A percentile compares a stretch with the other conserved stretches of the same genome.
These are phyloP conservation scores for Fonsecaea multimorphosa DNA, from an alignment of 2,329 filamentous ascomycete genomes.

Conservation along the genomic window DNA sequence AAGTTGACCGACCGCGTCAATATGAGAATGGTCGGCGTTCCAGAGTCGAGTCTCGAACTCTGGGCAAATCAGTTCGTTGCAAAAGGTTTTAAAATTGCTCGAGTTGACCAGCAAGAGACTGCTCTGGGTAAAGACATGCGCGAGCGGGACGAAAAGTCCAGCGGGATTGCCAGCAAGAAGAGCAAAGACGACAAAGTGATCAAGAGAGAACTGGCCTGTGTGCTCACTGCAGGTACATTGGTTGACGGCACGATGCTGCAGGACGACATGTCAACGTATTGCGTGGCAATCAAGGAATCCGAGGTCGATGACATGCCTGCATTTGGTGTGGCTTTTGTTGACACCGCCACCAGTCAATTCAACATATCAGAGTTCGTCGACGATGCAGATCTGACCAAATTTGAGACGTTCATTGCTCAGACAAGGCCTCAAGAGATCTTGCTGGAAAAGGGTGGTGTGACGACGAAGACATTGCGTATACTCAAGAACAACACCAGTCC, in stretches of 20 bases:
- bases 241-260: conserved; percentile 97
- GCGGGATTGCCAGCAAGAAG: conserved; percentile 49
- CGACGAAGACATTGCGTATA: conserved; percentile 87
- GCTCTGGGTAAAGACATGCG: conserved; percentile 97
- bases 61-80: conserved; percentile 99
- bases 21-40: conserved; percentile 99
- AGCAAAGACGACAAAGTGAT: conserved; percentile 90
- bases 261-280: conserved; percentile 96
- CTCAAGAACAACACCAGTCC: conserved; percentile 94
- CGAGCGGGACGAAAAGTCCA: conserved; percentile 71
- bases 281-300: conserved; percentile 88
- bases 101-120: conserved; percentile 96
- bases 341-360: conserved; percentile 95
- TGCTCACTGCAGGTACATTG: conserved; percentile 88
- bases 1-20: conserved; percentile 98
- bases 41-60: conserved; percentile 90
- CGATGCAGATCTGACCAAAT: conserved; percentile 91
- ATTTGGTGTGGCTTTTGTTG: conserved; percentile 92
- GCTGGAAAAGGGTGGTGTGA: conserved; percentile 84
- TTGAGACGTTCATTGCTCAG: conserved; percentile 95
- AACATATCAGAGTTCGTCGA: conserved; percentile 91
- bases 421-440: conserved; percentile 86
- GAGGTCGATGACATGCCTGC: conserved; percentile 73
- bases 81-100: conserved; percentile 95
- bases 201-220: conserved; percentile 83